Percentiles rank a stretch among this genome's conserved stretches.
These are phyloP conservation scores for Pythium volutum DNA, from an alignment of 352 stramenopile species.

Conservation along the genomic window DNA sequence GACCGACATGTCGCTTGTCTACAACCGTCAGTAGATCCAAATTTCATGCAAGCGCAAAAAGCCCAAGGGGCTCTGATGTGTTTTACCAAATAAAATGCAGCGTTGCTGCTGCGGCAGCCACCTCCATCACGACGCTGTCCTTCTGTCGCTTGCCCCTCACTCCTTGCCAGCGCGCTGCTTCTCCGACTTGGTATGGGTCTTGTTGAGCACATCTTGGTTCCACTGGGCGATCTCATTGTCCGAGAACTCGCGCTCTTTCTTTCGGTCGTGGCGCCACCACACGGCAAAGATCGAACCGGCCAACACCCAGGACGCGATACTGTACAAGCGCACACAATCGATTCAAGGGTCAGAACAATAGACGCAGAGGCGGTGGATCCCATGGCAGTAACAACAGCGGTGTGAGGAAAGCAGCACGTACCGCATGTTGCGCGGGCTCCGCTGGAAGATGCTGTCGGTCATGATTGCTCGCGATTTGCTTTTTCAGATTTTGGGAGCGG, in stretches of 20 bases:
- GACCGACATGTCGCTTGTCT: background rate
- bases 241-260: conserved; percentile 58
- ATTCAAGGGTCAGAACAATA: background rate
- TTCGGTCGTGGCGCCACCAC: conserved; percentile 60
- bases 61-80: no score
- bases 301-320: conserved; percentile 53
- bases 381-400: background rate
- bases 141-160: background rate
- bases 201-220: conserved; percentile 57
- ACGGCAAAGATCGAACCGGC: conserved; percentile 33
- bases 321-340: conserved; percentile 19
- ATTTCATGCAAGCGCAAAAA: background rate
- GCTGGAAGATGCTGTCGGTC: conserved; percentile 23
- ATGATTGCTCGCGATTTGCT: conserved; percentile 4
- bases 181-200: conserved; percentile 33
- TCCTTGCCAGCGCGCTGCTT: conserved; percentile 18
- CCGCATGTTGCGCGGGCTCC: conserved; percentile 28
- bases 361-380: background rate
- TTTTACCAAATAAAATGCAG: background rate
- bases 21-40: no score
- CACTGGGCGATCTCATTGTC: conserved; percentile 37
- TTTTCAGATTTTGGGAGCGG: background rate
- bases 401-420: conserved; percentile 1
- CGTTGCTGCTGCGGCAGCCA: background rate
- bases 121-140: background rate